Conservation (phyloP, 2,329 filamentous ascomycete genomes). For the Cladosporium sp. region DNA sequence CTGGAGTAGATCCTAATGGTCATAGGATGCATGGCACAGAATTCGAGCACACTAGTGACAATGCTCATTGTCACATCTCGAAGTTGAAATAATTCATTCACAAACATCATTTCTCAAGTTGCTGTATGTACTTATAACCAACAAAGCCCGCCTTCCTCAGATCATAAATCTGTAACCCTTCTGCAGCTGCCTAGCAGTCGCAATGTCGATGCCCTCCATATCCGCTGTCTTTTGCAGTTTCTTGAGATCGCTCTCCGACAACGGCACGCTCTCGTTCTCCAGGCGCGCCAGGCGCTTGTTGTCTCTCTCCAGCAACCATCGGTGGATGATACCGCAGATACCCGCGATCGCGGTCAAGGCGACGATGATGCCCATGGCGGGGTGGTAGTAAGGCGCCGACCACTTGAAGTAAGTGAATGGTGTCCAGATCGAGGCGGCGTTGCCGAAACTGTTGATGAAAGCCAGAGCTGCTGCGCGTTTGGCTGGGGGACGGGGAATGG, state of each 20-base stretch:
- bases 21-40: neutral
- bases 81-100: neutral
- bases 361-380: constrained; percentile 38
- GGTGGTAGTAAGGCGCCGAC: constrained; percentile 32
- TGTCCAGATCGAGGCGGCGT: constrained; percentile 45
- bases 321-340: constrained; percentile 32
- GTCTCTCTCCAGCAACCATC: constrained; percentile 39
- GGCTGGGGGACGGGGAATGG: constrained; percentile 43
- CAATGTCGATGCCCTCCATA: constrained; percentile 52
- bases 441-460: constrained; percentile 45
- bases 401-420: constrained; percentile 41
- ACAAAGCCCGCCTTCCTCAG: neutral
- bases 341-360: constrained; percentile 32
- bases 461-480: constrained; percentile 47
- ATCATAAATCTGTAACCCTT: constrained; percentile 57
- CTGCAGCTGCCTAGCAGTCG: constrained; percentile 52
- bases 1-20: neutral
- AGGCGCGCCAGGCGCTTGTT: constrained; percentile 54
- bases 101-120: neutral
- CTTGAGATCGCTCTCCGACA: constrained; percentile 50
- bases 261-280: constrained; percentile 49
- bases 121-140: neutral
- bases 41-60: neutral
- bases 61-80: neutral
- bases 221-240: constrained; percentile 53